Base-by-base conservation (phyloP, 805 yeast species). In the Wickerhamiella sergipiensis region DNA sequence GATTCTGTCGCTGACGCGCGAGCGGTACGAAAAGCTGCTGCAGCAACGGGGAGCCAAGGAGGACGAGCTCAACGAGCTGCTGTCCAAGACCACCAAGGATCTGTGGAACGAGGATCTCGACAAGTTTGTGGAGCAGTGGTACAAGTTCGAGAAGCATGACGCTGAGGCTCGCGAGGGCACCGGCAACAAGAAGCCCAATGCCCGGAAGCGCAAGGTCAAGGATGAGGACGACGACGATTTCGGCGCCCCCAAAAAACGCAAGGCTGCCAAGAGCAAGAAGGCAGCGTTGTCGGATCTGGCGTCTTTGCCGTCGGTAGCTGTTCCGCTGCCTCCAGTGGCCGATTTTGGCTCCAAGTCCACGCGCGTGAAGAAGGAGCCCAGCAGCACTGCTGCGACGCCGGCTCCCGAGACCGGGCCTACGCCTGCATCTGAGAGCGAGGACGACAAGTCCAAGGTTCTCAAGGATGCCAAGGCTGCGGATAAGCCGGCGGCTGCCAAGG, bases 1-100 rank as follows among this genome's bases (percentile, higher is more conserved):
- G 36, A 81, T 92, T 56, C 87, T 96, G 92, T 83, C 96, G 39
- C 77, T 92, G 62, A 90, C 98, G 0, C 75, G 74, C 52, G 98
- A 92, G 67, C 77, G 92, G 59, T 92, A 89, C 63, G 89, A 86
- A 60, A 81, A 77, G 57, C 71, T 92, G 57, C 70, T 88, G 59
- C 74, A 74, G 50, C 94, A 89, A 63, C 76, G 79, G 54, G 85
- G 79, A 51, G 81, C 71, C 23, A 83, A 81, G 60, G 90, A 87
- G 63, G 71, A 65, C 12, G 94, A 85, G 62, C 73, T 90, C 59
- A 81, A 78, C 45, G 64, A 61, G 0, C 71, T 92, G 57, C 74
- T 88, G 58, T 74, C 76, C 50, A 72, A 79, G 61, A 71, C 84
- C 12, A 88, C 95, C 15, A 86, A 85, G 64, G 97, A 89, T 64